Evolutionary conservation across 2,329 filamentous ascomycete genomes (phyloP).

Genomic region (Claviceps purpurea): DNA sequence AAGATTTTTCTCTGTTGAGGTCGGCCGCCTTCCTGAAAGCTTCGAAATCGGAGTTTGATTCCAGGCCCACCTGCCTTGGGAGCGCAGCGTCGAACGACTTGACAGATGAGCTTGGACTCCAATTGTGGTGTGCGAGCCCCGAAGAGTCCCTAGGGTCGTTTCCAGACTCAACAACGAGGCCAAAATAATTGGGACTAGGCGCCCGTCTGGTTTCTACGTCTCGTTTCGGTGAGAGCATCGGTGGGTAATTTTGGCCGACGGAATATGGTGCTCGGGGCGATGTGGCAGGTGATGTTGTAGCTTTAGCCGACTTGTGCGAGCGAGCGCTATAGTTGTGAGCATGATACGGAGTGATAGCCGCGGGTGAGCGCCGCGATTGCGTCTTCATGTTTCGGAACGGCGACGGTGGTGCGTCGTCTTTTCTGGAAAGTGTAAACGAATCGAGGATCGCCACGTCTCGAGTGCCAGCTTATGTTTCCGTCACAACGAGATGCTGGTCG

Average conservation of each 20-base stretch:
- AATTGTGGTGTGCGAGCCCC: slow-evolving; percentile 53
- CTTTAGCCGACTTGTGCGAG: slow-evolving; percentile 23
- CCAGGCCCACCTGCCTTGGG: slow-evolving; percentile 55
- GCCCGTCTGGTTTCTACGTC: slow-evolving; percentile 25
- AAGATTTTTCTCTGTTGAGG: slow-evolving; percentile 35
- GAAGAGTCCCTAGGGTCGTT: slow-evolving; percentile 51
- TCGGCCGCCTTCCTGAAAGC: slow-evolving; percentile 65
- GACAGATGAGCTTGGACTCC: slow-evolving; percentile 59
- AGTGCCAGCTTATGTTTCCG: not conserved
- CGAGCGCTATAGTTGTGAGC: slow-evolving; percentile 29
- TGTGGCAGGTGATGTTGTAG: slow-evolving; percentile 37
- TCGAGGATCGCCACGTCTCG: not conserved
- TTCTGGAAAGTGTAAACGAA: slow-evolving; percentile 6
- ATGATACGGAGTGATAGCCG: slow-evolving; percentile 20
- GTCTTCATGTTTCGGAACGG: slow-evolving; percentile 33
- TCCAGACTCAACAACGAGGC: slow-evolving; percentile 51
- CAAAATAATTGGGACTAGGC: slow-evolving; percentile 78
- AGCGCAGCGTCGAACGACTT: slow-evolving; percentile 55
- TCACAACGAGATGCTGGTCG: not conserved
- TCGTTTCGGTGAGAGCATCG: slow-evolving; percentile 32
- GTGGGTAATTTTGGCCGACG: slow-evolving; percentile 40
- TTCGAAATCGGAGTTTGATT: slow-evolving; percentile 72
- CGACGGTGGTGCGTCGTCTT: slow-evolving; percentile 21
- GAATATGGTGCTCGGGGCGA: slow-evolving; percentile 40
- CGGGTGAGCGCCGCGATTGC: slow-evolving; percentile 23